Percentiles rank a stretch among this genome's conserved stretches.
phyloP scores from a whole-genome alignment of 176 grass and related monocot species.

The Dendrocalamus sinicus region DNA sequence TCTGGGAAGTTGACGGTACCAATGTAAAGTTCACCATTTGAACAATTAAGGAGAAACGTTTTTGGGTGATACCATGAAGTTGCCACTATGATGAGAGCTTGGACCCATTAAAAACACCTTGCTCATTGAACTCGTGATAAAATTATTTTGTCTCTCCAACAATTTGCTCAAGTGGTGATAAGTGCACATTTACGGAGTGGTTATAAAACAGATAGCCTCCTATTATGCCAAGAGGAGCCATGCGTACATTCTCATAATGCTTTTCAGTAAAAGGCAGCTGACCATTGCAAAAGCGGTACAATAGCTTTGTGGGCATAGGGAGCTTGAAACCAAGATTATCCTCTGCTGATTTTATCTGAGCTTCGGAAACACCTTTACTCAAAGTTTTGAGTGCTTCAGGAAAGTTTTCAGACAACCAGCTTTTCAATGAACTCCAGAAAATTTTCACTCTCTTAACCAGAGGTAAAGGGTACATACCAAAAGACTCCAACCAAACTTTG shows the following conservation, averaged over 20 bases:
- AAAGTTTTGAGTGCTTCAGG: conserved; percentile 79
- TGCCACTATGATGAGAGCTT: conserved; percentile 70
- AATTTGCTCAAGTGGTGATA: conserved; percentile 73
- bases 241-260: conserved; percentile 15
- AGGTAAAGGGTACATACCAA: conserved; percentile 77
- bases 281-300: conserved; percentile 95
- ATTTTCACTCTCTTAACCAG: conserved; percentile 85
- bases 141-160: conserved; percentile 58
- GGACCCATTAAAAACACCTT: conserved; percentile 34
- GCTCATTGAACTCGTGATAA: conserved; percentile 10
- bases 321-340: conserved; percentile 70
- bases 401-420: conserved; percentile 82
- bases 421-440: conserved; percentile 76
- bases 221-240: conserved; percentile 68
- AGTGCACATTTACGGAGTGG: conserved; percentile 70
- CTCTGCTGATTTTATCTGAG: conserved; percentile 68
- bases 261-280: conserved; percentile 55
- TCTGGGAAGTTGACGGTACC: conserved; percentile 56
- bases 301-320: conserved; percentile 76
- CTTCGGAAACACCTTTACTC: conserved; percentile 74
- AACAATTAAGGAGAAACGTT: conserved; percentile 74
- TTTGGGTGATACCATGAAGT: conserved; percentile 66
- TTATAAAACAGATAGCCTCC: conserved; percentile 83
- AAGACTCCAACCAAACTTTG: conserved; percentile 84
- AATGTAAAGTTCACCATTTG: conserved; percentile 78